These are phyloP conservation scores for Trichoderma parareesei DNA, from an alignment of 495 filamentous ascomycete genomes.

Conservation along the genomic window DNA sequence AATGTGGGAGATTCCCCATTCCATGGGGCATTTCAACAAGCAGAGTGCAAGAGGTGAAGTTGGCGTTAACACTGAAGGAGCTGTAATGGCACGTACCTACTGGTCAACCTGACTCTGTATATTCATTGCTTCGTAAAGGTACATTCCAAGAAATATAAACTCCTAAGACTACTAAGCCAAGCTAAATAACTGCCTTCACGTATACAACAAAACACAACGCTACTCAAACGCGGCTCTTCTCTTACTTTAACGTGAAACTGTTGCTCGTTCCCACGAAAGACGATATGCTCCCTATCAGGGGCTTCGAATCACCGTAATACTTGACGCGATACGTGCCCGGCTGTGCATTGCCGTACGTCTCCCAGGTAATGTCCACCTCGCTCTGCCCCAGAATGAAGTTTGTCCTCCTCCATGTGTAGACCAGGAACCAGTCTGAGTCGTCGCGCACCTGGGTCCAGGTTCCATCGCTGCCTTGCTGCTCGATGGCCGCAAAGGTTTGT, in stretches of 20 bases:
- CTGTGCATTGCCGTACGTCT: conserved; percentile 50
- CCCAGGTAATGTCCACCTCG: conserved; percentile 70
- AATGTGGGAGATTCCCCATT: too few species aligned
- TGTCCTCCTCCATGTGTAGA: conserved; percentile 76
- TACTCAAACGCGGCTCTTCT: neutral
- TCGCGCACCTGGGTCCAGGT: conserved; percentile 62
- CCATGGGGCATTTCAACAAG: too few species aligned
- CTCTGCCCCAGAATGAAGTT: conserved; percentile 65
- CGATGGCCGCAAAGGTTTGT: conserved; percentile 72
- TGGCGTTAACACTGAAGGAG: too few species aligned
- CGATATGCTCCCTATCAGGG: conserved; percentile 52
- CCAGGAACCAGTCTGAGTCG: conserved; percentile 72
- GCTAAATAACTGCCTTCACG: too few species aligned
- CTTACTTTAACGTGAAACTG: conserved; percentile 46
- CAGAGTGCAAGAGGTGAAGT: too few species aligned
- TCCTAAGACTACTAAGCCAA: neutral
- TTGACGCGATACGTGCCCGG: conserved; percentile 68
- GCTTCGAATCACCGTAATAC: conserved; percentile 84
- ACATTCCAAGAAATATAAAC: too few species aligned
- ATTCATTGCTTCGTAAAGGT: too few species aligned
- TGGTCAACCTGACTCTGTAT: too few species aligned
- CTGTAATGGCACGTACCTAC: too few species aligned
- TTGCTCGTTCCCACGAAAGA: conserved; percentile 66
- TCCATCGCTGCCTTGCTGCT: conserved; percentile 43
- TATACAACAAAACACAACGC: neutral